These are phyloP conservation scores for Phytophthora citricola DNA, from an alignment of 352 stramenopile genomes.

Conservation along the genomic window DNA sequence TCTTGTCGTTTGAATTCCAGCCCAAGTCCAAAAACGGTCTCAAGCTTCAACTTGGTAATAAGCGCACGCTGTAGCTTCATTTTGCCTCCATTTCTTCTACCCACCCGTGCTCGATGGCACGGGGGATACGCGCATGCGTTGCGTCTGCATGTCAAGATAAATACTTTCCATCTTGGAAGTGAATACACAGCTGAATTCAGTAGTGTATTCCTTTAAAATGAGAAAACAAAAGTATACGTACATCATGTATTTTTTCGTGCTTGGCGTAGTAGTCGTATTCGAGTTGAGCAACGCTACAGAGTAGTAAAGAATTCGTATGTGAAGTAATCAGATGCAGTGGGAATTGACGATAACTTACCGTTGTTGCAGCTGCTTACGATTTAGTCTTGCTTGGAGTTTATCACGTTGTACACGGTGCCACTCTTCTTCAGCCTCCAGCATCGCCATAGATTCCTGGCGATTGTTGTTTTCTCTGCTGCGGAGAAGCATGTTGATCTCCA, in stretches of 20 bases:
- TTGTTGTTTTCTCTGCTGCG: conserved; percentile 68
- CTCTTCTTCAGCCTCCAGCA: conserved; percentile 75
- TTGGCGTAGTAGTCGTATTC: conserved; percentile 71
- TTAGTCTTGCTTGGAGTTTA: conserved; percentile 56
- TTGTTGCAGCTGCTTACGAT: conserved; percentile 59
- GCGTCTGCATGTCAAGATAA: conserved; percentile 83
- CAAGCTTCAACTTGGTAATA: conserved; percentile 71
- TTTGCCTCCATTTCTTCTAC: conserved; percentile 83
- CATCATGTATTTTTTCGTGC: conserved; percentile 71
- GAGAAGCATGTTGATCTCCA: conserved; percentile 45
- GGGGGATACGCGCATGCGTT: conserved; percentile 73
- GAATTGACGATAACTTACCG: conserved; percentile 40
- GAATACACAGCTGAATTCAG: neutral
- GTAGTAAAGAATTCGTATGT: neutral
- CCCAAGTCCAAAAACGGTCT: conserved; percentile 64
- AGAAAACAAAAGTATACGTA: conserved; percentile 28
- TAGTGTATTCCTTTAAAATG: neutral
- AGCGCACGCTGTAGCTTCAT: conserved; percentile 60
- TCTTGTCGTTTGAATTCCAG: conserved; percentile 67
- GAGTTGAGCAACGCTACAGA: conserved; percentile 57
- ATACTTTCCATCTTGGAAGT: conserved; percentile 72
- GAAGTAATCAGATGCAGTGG: neutral
- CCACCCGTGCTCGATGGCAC: conserved; percentile 83
- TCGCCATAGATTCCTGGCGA: conserved; percentile 68
- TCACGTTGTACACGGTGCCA: conserved; percentile 70